These are phyloP conservation scores for Paraglomus occultum DNA, from an alignment of 192 early-diverging fungal genomes.

Conservation along the genomic window DNA sequence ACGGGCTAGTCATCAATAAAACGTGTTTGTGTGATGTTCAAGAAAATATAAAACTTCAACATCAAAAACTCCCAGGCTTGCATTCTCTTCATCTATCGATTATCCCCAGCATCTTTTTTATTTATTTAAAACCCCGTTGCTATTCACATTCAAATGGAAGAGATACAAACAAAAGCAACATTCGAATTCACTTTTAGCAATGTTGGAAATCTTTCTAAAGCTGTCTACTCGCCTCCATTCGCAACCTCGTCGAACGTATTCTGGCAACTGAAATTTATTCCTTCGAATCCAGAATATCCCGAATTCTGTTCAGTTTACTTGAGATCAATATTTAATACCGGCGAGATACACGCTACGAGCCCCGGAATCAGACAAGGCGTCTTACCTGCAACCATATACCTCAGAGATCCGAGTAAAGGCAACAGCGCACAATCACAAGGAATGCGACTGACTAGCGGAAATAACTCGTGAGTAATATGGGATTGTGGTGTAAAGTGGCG, in stretches of 20 bases:
- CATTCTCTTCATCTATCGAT: no score
- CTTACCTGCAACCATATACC: background rate
- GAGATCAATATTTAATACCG: background rate
- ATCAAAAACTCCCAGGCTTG: no score
- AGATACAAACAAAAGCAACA: no score
- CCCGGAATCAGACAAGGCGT: background rate
- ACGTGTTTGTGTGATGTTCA: no score
- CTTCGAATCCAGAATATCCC: background rate
- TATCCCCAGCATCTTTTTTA: no score
- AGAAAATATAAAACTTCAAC: no score
- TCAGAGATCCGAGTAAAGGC: background rate
- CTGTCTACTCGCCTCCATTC: background rate
- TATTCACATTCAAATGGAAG: no score
- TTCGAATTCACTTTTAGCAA: no score
- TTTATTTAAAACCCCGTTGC: no score
- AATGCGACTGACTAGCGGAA: background rate
- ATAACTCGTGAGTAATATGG: background rate
- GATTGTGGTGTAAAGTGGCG: background rate
- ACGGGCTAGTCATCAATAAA: no score
- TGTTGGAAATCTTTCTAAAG: no score
- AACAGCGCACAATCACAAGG: background rate
- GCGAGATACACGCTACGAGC: background rate
- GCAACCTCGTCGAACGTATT: background rate
- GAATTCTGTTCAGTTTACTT: background rate
- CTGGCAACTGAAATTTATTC: constrained; percentile 5